phyloP scores from a whole-genome alignment of 495 filamentous ascomycete genomes.

The Penicillium fimorum region DNA sequence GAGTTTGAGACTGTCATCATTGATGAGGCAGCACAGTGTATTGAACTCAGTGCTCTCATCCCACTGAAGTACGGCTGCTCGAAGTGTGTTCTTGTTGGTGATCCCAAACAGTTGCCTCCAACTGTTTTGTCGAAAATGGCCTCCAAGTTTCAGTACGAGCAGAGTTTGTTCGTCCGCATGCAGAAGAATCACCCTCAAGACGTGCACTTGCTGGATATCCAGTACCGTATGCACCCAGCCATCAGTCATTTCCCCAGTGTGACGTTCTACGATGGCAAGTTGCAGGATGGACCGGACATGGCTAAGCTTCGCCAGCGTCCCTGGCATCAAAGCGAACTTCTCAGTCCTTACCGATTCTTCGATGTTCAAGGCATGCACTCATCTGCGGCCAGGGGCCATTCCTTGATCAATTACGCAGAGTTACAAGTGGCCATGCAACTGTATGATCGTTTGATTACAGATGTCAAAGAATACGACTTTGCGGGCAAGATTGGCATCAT shows the following conservation, averaged over 20 bases:
- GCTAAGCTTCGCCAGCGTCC: conserved; percentile 65
- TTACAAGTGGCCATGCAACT: conserved; percentile 79
- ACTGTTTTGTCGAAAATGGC: conserved; percentile 94
- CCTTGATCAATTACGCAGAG: conserved; percentile 86
- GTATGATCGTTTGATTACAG: conserved; percentile 70
- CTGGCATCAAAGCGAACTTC: conserved; percentile 79
- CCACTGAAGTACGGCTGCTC: conserved; percentile 96
- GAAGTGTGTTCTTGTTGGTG: conserved; percentile 95
- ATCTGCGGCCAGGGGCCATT: conserved; percentile 73
- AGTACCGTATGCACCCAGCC: conserved; percentile 98
- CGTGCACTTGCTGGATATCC: conserved; percentile 91
- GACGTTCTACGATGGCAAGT: conserved; percentile 85
- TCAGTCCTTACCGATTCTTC: conserved; percentile 96
- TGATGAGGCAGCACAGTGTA: conserved; percentile 96
- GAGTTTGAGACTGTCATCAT: conserved; percentile 99
- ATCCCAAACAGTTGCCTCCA: conserved; percentile 94
- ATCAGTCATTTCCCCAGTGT: conserved; percentile 87
- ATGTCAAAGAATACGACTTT: conserved; percentile 68
- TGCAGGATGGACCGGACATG: conserved; percentile 85
- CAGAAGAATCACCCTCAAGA: conserved; percentile 83
- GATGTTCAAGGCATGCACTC: conserved; percentile 88
- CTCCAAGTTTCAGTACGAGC: conserved; percentile 90
- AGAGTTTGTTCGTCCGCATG: conserved; percentile 98
- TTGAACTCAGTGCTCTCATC: conserved; percentile 94
- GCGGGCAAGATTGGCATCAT: conserved; percentile 91